Conservation (phyloP, 345 rosid genomes). For the Citrus inodora region DNA sequence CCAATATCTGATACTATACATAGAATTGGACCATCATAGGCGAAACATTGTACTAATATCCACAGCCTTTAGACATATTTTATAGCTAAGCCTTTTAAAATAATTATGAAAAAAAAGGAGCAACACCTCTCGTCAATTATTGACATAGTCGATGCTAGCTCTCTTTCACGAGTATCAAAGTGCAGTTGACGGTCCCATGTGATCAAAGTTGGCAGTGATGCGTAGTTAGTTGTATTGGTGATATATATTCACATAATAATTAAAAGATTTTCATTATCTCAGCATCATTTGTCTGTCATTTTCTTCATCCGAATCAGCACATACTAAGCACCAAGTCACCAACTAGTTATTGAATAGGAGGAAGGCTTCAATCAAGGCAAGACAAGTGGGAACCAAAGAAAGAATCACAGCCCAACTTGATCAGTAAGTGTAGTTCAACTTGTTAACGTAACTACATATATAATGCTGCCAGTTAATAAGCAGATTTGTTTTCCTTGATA, state of each 20-base stretch:
- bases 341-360: background rate
- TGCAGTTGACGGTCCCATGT: background rate
- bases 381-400: background rate
- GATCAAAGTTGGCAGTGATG: conserved; percentile 1
- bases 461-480: background rate
- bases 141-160: background rate
- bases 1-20: no score
- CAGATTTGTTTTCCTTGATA: background rate
- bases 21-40: no score
- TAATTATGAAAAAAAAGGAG: background rate
- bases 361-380: background rate
- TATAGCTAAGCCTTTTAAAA: no score
- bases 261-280: no score
- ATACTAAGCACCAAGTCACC: background rate
- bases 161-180: no score
- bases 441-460: background rate
- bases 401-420: background rate
- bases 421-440: no score
- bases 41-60: no score
- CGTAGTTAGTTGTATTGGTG: background rate
- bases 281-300: background rate
- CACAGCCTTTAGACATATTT: no score
- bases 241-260: no score
- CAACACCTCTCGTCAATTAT: background rate
- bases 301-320: background rate